These are phyloP conservation scores for Colletotrichum trifolii DNA, from an alignment of 2,329 filamentous ascomycete species.

Conservation along the genomic window DNA sequence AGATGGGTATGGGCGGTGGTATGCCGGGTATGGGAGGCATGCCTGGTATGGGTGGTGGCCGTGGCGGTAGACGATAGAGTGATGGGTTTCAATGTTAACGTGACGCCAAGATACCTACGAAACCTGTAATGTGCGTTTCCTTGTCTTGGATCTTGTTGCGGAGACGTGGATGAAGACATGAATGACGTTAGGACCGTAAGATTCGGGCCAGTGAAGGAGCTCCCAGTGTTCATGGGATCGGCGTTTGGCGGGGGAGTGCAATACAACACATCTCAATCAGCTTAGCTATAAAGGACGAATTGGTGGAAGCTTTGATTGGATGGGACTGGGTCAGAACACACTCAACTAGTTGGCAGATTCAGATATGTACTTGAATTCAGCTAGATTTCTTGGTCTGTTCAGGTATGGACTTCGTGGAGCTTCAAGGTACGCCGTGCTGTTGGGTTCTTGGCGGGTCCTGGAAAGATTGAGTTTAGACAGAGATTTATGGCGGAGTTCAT, in stretches of 20 bases:
- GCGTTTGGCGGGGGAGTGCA: conserved; percentile 39
- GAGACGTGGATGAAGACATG: conserved; percentile 20
- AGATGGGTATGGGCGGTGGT: conserved; percentile 71
- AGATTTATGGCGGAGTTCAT: too few relatives aligned
- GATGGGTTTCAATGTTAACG: conserved; percentile 38
- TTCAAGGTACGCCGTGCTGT: too few relatives aligned
- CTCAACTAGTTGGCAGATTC: too few relatives aligned
- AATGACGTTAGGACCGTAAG: neutral
- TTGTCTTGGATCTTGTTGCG: neutral
- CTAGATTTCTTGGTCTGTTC: too few relatives aligned
- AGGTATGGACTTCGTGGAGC: too few relatives aligned
- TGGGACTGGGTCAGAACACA: too few relatives aligned
- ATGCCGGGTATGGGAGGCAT: conserved; percentile 65
- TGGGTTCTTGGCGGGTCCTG: too few relatives aligned
- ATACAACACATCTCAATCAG: neutral
- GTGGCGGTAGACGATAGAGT: conserved; percentile 78
- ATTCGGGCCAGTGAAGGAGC: conserved; percentile 2
- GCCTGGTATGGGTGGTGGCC: conserved; percentile 70
- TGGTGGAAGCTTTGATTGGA: too few relatives aligned
- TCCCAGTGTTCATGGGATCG: conserved; percentile 9
- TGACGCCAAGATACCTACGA: neutral
- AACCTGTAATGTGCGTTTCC: too few relatives aligned
- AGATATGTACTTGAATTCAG: too few relatives aligned
- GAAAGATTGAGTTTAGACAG: too few relatives aligned
- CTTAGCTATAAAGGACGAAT: too few relatives aligned